Percentiles rank a stretch among this genome's conserved stretches.
Conservation (phyloP, 2,329 filamentous ascomycete genomes). For the Aspergillus caelatus region DNA sequence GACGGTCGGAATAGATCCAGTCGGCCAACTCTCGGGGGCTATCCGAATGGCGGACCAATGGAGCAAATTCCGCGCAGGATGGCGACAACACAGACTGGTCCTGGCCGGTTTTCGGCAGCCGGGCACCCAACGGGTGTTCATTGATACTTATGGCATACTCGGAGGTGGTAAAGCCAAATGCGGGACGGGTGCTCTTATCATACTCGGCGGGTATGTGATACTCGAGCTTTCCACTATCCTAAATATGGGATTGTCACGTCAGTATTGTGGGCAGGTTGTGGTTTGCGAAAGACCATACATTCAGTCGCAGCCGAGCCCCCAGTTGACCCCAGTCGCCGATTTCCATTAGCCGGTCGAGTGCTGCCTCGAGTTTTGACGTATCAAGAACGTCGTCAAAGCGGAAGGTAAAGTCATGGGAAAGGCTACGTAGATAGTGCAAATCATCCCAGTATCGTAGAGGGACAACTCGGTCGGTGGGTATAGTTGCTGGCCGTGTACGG, state of each 20-base stretch:
- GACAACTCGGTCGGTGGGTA: slow-evolving; percentile 18
- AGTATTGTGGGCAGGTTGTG: not conserved
- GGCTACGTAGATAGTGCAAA: slow-evolving; percentile 8
- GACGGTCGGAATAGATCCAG: slow-evolving; percentile 45
- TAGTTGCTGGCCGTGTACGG: slow-evolving; percentile 2
- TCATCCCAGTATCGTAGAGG: slow-evolving; percentile 20
- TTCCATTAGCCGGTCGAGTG: slow-evolving; percentile 44
- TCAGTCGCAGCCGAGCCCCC: slow-evolving; percentile 48
- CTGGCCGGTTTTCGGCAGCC: slow-evolving; percentile 48
- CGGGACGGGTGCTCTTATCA: slow-evolving; percentile 42
- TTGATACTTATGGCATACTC: slow-evolving; percentile 39
- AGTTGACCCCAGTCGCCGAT: slow-evolving; percentile 52
- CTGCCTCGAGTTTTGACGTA: slow-evolving; percentile 37
- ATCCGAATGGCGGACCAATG: slow-evolving; percentile 19
- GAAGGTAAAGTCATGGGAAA: slow-evolving; percentile 30
- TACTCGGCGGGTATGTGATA: slow-evolving; percentile 46
- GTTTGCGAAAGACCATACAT: slow-evolving; percentile 31
- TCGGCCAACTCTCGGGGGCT: slow-evolving; percentile 41
- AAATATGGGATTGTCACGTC: not conserved
- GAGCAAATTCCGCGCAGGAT: slow-evolving; percentile 2
- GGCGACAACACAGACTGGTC: slow-evolving; percentile 6
- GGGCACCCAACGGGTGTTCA: slow-evolving; percentile 46
- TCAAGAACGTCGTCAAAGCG: slow-evolving; percentile 54
- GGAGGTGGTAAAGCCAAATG: slow-evolving; percentile 44
- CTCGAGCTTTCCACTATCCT: slow-evolving; percentile 38